A percentile compares a stretch with the other conserved stretches of the same genome.
These are phyloP conservation scores for Chlorencoelia australis DNA, from an alignment of 2,329 filamentous ascomycete species.

Conservation along the genomic window DNA sequence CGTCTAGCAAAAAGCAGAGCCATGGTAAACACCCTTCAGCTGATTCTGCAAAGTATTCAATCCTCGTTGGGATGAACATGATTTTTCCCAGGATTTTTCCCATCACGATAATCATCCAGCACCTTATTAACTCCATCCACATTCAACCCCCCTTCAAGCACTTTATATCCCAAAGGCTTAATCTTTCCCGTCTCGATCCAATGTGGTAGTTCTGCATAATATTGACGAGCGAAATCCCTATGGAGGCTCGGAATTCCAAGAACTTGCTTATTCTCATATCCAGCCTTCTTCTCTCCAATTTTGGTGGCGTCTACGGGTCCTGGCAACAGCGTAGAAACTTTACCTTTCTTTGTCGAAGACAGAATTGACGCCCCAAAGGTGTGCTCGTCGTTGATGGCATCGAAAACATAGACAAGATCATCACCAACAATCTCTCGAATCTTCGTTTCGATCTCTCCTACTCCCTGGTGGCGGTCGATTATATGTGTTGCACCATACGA, in stretches of 20 bases:
- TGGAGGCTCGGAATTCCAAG: neutral
- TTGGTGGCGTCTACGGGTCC: neutral
- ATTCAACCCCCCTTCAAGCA: conserved; percentile 5
- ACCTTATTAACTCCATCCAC: conserved; percentile 3
- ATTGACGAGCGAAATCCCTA: neutral
- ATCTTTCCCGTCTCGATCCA: conserved; percentile 3
- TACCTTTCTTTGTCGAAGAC: conserved; percentile 5
- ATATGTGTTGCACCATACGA: conserved; percentile 32
- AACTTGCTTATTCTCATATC: conserved; percentile 1
- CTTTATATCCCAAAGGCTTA: conserved; percentile 2
- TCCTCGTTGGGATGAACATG: conserved; percentile 5
- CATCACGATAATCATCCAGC: conserved; percentile 5
- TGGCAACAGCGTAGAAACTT: neutral
- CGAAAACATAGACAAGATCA: conserved; percentile 3
- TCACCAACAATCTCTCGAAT: conserved; percentile 1
- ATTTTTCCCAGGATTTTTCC: conserved; percentile 5
- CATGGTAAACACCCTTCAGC: no score
- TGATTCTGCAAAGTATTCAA: no score
- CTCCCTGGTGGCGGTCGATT: conserved; percentile 24
- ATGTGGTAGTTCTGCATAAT: neutral
- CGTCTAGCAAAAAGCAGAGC: no score
- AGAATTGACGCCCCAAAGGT: conserved; percentile 2
- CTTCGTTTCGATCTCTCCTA: conserved; percentile 2
- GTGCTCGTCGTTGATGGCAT: conserved; percentile 5
- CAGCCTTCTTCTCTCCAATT: neutral